phyloP scores from a whole-genome alignment of 441 rosid genomes.

The Lagerstroemia fauriei region DNA sequence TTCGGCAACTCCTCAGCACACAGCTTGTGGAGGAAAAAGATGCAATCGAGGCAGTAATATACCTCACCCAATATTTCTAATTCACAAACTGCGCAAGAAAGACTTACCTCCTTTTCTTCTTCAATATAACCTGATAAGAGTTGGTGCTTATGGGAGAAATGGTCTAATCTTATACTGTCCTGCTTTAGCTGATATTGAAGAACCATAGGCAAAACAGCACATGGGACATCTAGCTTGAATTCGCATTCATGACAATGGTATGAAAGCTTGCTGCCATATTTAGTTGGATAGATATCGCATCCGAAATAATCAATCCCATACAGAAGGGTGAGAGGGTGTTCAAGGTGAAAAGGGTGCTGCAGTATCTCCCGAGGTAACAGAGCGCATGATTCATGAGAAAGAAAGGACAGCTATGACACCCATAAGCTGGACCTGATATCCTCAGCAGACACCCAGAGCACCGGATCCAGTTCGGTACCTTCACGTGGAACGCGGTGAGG shows the following conservation, averaged over 20 bases:
- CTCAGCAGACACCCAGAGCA: not conserved
- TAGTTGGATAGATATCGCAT: not conserved
- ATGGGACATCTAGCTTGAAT: slow-evolving; percentile 19
- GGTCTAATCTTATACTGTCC: not conserved
- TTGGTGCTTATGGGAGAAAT: not conserved
- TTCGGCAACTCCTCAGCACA: not conserved
- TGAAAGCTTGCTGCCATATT: not conserved
- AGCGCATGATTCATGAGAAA: not conserved
- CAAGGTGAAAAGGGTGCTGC: not conserved
- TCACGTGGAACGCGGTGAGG: not conserved
- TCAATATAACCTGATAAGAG: not conserved
- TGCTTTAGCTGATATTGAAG: not conserved
- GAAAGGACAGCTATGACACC: not conserved
- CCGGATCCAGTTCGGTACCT: not conserved
- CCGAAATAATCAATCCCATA: not conserved
- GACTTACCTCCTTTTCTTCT: not conserved
- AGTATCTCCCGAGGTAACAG: not conserved
- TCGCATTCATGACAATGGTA: slow-evolving; percentile 18
- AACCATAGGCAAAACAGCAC: slow-evolving; percentile 11
- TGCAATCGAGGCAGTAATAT: not conserved
- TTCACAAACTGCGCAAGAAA: not conserved
- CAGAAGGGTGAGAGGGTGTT: not conserved
- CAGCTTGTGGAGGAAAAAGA: not conserved
- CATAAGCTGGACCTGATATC: not conserved
- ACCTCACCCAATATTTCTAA: not conserved